These are phyloP conservation scores for Cercospora citrullina DNA, from an alignment of 2,329 filamentous ascomycete genomes.

Conservation along the genomic window DNA sequence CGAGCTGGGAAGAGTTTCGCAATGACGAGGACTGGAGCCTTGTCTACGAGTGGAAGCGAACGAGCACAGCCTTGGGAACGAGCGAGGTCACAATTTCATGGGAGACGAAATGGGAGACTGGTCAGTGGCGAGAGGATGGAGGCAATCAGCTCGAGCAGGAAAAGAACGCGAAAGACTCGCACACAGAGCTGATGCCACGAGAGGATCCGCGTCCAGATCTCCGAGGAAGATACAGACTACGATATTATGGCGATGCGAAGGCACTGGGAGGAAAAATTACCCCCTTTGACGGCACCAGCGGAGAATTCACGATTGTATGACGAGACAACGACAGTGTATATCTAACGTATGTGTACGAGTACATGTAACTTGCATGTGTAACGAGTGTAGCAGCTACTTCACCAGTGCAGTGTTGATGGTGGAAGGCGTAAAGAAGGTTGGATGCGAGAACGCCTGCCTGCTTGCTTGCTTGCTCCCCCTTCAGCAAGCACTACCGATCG, in stretches of 20 bases:
- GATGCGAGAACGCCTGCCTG: background rate
- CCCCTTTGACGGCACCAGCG: slow-evolving; percentile 68
- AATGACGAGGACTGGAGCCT: slow-evolving; percentile 82
- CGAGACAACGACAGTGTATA: background rate
- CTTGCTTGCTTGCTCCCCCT: background rate
- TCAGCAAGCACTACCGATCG: background rate
- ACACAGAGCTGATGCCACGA: slow-evolving; percentile 32
- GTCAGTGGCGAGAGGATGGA: slow-evolving; percentile 26
- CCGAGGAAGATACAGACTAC: slow-evolving; percentile 70
- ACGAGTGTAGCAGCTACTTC: background rate
- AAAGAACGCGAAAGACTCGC: slow-evolving; percentile 34
- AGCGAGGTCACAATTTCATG: slow-evolving; percentile 79
- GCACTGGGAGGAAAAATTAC: slow-evolving; percentile 61
- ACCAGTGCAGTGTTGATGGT: background rate
- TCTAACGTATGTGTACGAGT: background rate
- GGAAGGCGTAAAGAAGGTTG: background rate
- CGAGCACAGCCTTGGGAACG: slow-evolving; percentile 66
- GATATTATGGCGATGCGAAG: slow-evolving; percentile 85
- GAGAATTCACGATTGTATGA: slow-evolving; percentile 50
- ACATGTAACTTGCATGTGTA: background rate
- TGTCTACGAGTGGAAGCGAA: slow-evolving; percentile 76
- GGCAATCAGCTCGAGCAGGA: background rate
- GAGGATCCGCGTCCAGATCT: slow-evolving; percentile 36
- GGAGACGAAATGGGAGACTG: slow-evolving; percentile 64
- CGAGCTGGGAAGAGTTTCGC: slow-evolving; percentile 64